These are phyloP conservation scores for Penicillium sp. DNA, from an alignment of 2,329 filamentous ascomycete species.

Conservation along the genomic window DNA sequence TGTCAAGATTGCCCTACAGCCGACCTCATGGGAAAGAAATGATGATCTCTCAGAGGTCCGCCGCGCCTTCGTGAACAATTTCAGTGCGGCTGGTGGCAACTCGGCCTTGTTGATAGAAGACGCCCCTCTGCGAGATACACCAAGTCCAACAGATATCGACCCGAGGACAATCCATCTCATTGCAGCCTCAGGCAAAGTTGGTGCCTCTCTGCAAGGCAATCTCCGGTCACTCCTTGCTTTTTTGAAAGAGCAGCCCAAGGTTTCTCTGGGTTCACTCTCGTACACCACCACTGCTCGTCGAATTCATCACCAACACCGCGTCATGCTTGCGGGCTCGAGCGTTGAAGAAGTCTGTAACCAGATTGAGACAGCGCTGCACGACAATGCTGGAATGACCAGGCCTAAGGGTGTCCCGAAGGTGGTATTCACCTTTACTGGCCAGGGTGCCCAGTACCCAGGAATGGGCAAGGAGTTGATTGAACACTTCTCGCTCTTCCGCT, in stretches of 20 bases:
- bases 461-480: constrained; percentile 37
- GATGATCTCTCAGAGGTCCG: constrained; percentile 14
- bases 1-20: constrained; percentile 44
- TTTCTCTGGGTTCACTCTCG: constrained; percentile 51
- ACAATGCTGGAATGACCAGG: constrained; percentile 6
- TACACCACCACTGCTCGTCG: constrained; percentile 61
- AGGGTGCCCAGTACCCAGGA: constrained; percentile 36
- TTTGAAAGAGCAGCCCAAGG: constrained; percentile 44
- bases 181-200: constrained; percentile 51
- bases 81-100: constrained; percentile 65
- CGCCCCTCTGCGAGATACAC: constrained; percentile 38
- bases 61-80: constrained; percentile 56
- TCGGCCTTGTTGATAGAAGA: constrained; percentile 61
- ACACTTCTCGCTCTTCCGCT: constrained; percentile 28
- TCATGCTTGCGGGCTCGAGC: constrained; percentile 28
- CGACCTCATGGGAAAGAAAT: constrained; percentile 20
- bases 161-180: constrained; percentile 54
- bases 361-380: constrained; percentile 18
- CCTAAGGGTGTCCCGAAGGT: constrained; percentile 24
- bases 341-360: constrained; percentile 24
- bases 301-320: constrained; percentile 49
- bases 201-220: constrained; percentile 46
- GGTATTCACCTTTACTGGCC: constrained; percentile 38
- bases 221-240: constrained; percentile 50
- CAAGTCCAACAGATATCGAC: constrained; percentile 34